These are phyloP conservation scores for Fragilariopsis cylindrus DNA, from an alignment of 108 stramenopile species.

Conservation along the genomic window DNA sequence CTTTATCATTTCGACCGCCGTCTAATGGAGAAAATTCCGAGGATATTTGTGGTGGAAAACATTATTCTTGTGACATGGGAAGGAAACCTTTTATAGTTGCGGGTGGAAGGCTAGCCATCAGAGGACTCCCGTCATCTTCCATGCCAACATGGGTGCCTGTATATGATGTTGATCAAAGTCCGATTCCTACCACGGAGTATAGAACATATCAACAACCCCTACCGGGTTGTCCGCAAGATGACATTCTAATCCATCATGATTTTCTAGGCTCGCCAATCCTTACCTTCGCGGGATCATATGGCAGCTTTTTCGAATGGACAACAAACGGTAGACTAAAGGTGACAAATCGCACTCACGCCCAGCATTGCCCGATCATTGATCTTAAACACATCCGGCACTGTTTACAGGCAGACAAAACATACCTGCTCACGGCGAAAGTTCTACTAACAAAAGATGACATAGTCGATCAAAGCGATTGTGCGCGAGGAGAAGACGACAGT, in stretches of 20 bases:
- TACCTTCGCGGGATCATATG: conserved; percentile 12
- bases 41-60: conserved; percentile 13
- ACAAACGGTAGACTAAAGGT: conserved; percentile 9
- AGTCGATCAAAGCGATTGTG: conserved; percentile 16
- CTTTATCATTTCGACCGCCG: conserved; percentile 40
- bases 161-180: conserved; percentile 25
- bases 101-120: conserved; percentile 53
- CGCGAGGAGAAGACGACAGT: conserved; percentile 6
- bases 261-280: background rate
- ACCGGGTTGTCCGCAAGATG: conserved; percentile 16
- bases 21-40: background rate
- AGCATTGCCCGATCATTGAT: conserved; percentile 24
- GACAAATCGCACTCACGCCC: conserved; percentile 9
- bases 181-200: background rate
- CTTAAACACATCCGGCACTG: conserved; percentile 16
- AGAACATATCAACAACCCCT: background rate
- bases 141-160: conserved; percentile 40
- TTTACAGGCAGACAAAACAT: conserved; percentile 17
- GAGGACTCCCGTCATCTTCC: conserved; percentile 32
- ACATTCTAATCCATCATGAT: conserved; percentile 6
- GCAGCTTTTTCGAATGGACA: conserved; percentile 9
- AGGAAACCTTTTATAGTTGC: conserved; percentile 64
- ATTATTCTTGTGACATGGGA: conserved; percentile 51
- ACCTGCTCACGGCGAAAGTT: conserved; percentile 48
- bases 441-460: conserved; percentile 36